phyloP scores from a whole-genome alignment of 108 stramenopile genomes.

The Nitzschia inconspicua region DNA sequence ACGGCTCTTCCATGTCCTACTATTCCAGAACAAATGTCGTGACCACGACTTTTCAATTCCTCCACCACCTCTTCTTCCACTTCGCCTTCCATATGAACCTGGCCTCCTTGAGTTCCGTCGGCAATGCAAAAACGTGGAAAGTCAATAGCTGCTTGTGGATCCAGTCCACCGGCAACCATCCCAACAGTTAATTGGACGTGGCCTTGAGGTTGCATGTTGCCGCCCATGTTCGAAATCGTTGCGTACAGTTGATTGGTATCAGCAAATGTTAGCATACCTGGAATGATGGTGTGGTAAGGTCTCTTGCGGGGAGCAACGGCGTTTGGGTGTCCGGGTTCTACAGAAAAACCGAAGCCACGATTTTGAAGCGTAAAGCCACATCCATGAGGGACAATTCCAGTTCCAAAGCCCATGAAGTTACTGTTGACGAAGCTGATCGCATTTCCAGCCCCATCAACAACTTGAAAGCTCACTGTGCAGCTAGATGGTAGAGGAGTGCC shows the following conservation, averaged over 20 bases:
- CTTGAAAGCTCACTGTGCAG: slow-evolving; percentile 92
- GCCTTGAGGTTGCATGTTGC: slow-evolving; percentile 97
- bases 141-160: slow-evolving; percentile 90
- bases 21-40: slow-evolving; percentile 47
- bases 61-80: slow-evolving; percentile 42
- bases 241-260: slow-evolving; percentile 85
- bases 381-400: slow-evolving; percentile 87
- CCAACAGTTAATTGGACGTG: slow-evolving; percentile 90
- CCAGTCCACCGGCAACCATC: slow-evolving; percentile 69
- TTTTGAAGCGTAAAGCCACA: slow-evolving; percentile 97
- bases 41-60: slow-evolving; percentile 66
- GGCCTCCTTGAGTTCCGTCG: slow-evolving; percentile 75
- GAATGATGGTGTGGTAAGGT: slow-evolving; percentile 98
- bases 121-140: slow-evolving; percentile 91
- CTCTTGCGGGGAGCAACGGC: slow-evolving; percentile 74
- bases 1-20: slow-evolving; percentile 62
- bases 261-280: slow-evolving; percentile 79
- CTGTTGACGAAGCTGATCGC: slow-evolving; percentile 94
- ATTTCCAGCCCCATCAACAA: slow-evolving; percentile 88
- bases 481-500: slow-evolving; percentile 55
- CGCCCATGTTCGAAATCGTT: slow-evolving; percentile 93
- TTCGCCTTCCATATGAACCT: slow-evolving; percentile 72
- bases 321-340: slow-evolving; percentile 85
- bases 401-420: slow-evolving; percentile 95
- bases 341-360: slow-evolving; percentile 85